Conservation (phyloP, 257 asterid species). For the Paraleonurus japonicus region DNA sequence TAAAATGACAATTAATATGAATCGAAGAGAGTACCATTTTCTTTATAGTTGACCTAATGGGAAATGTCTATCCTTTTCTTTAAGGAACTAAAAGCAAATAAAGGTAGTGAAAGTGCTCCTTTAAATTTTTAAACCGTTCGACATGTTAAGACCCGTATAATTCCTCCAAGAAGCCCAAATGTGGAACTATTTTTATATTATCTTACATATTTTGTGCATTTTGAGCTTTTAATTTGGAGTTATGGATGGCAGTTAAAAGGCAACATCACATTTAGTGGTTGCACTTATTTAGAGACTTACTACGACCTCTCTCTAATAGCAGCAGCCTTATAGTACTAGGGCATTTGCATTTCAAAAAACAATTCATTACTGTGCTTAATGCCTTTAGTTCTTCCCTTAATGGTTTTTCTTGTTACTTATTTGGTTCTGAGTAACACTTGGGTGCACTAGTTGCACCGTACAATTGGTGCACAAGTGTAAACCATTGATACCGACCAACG, state of each 20-base stretch:
- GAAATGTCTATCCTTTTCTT: neutral
- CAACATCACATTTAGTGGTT: neutral
- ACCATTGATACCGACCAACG: too few relatives aligned
- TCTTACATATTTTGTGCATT: neutral
- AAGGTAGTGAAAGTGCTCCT: neutral
- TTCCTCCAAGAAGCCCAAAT: neutral
- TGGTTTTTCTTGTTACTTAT: neutral
- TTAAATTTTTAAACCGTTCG: neutral
- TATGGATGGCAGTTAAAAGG: neutral
- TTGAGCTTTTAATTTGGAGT: slow-evolving; percentile 6
- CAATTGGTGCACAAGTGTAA: too few relatives aligned
- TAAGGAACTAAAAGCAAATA: slow-evolving; percentile 1
- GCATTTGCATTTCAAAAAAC: neutral
- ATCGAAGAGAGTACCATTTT: neutral
- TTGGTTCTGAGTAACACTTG: too few relatives aligned
- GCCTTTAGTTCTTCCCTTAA: neutral
- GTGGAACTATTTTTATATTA: neutral
- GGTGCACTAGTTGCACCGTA: too few relatives aligned
- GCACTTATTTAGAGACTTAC: neutral
- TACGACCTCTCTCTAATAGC: neutral
- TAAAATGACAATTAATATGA: too few relatives aligned
- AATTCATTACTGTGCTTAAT: neutral
- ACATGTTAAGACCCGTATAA: neutral
- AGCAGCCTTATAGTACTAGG: neutral
- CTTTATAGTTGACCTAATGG: neutral